Evolutionary conservation across 257 asterid species (phyloP).

Genomic region (Gardenia jasminoides): DNA sequence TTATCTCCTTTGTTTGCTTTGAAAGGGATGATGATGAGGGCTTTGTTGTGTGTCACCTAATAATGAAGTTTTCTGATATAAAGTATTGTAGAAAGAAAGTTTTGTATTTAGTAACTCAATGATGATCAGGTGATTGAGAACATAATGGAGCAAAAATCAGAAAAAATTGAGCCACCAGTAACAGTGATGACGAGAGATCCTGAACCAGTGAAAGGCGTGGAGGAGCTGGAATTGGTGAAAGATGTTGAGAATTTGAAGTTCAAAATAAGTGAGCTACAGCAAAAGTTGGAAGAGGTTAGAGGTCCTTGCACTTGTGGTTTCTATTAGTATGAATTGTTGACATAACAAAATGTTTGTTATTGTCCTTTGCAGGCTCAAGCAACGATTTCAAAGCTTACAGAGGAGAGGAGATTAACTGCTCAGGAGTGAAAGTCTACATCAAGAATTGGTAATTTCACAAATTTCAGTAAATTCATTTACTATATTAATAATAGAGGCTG

Average conservation of each 20-base stretch:
- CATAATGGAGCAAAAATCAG: slow-evolving; percentile 19
- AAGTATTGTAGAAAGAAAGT: background rate
- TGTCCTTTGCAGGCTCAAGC: slow-evolving; percentile 49
- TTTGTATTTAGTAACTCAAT: background rate
- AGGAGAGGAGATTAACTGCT: slow-evolving; percentile 41
- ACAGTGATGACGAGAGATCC: slow-evolving; percentile 7
- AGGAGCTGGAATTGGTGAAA: slow-evolving; percentile 25
- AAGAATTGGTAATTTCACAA: slow-evolving; percentile 51
- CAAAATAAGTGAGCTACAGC: slow-evolving; percentile 31
- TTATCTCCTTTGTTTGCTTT: background rate
- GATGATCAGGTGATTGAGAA: slow-evolving; percentile 27
- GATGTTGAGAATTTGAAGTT: slow-evolving; percentile 32
- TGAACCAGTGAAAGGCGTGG: slow-evolving; percentile 18
- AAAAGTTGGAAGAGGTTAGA: slow-evolving; percentile 40
- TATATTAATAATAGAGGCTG: background rate
- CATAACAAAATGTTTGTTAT: background rate
- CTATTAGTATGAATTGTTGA: background rate
- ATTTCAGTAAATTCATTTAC: background rate
- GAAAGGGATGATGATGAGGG: background rate
- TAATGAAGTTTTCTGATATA: background rate
- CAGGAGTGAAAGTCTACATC: slow-evolving; percentile 42
- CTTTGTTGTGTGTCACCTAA: background rate
- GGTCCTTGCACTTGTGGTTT: background rate
- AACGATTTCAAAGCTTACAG: slow-evolving; percentile 53
- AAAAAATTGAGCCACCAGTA: slow-evolving; percentile 17